Conservation (phyloP, 75 land plant genomes). For the Sequoiadendron giganteum region DNA sequence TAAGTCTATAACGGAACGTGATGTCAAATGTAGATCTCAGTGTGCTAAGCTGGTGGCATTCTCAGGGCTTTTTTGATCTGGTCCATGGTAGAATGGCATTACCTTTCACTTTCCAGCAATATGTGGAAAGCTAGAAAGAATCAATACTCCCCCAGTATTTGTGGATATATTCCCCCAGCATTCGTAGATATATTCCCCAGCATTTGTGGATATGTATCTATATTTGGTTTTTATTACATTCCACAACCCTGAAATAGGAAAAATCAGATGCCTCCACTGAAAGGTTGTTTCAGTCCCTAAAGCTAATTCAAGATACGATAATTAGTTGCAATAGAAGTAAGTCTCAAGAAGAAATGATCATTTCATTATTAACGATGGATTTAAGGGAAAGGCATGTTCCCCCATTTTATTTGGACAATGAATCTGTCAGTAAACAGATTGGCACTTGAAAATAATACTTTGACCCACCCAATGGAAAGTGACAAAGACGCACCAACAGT, state of each 20-base stretch:
- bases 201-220: neutral
- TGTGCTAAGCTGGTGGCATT: neutral
- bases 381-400: too few species aligned
- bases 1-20: too few species aligned
- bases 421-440: too few species aligned
- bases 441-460: too few species aligned
- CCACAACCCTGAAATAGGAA: neutral
- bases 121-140: neutral
- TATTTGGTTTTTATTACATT: neutral
- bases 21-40: neutral
- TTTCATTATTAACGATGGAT: too few species aligned
- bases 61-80: neutral
- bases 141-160: neutral
- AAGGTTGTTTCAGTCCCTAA: too few species aligned
- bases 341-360: neutral
- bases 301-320: too few species aligned
- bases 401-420: too few species aligned
- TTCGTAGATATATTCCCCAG: neutral
- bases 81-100: neutral
- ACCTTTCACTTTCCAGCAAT: too few species aligned
- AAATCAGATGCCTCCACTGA: neutral
- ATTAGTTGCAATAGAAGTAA: neutral
- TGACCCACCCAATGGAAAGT: too few species aligned
- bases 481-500: too few species aligned
- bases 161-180: neutral